Conservation (phyloP, 2,329 filamentous ascomycete genomes). For the Xylaria sp. region DNA sequence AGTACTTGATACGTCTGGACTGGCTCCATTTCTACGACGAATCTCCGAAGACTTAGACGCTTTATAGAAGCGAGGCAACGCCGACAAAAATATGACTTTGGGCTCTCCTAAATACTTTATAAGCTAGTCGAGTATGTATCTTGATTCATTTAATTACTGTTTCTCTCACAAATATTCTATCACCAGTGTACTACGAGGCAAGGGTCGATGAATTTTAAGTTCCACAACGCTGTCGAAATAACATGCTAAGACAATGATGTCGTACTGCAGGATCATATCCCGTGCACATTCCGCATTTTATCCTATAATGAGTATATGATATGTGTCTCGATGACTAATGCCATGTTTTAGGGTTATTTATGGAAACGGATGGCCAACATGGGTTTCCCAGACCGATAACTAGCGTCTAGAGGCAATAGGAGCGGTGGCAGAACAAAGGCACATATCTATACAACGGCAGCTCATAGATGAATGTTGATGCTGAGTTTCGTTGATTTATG, state of each 20-base stretch:
- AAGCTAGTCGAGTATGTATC: not conserved
- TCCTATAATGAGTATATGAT: not conserved
- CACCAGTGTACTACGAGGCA: not conserved
- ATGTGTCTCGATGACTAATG: not conserved
- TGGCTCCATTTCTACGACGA: constrained; percentile 20
- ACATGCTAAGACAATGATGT: not conserved
- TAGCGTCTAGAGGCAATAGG: not conserved
- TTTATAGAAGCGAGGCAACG: not conserved
- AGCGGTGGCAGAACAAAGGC: not conserved
- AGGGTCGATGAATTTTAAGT: not conserved
- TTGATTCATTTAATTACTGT: not conserved
- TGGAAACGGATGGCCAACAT: not conserved
- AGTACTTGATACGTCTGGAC: not conserved
- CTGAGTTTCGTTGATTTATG: not conserved
- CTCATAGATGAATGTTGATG: not conserved
- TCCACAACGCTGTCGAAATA: not conserved
- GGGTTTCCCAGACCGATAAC: no score
- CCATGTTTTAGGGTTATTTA: not conserved
- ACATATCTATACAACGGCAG: not conserved
- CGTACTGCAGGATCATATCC: not conserved
- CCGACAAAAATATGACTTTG: not conserved
- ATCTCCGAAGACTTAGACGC: constrained; percentile 1
- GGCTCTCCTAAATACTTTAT: not conserved
- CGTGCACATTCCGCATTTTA: not conserved
- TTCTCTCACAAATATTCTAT: not conserved